phyloP scores from a whole-genome alignment of 2,329 filamentous ascomycete species.

The Aspergillus quadricinctus region DNA sequence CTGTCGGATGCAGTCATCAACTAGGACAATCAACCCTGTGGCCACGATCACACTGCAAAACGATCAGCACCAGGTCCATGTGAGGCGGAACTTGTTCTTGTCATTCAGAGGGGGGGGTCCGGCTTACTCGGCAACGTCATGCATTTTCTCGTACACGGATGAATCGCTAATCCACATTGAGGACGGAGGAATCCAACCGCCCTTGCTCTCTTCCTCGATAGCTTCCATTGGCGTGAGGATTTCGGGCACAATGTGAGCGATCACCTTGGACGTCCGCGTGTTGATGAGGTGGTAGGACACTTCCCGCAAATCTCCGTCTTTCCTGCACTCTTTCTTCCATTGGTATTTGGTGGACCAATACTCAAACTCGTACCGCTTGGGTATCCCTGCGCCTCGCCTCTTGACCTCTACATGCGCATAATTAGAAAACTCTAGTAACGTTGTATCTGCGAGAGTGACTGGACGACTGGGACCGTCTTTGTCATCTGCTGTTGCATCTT shows the following conservation, averaged over 20 bases:
- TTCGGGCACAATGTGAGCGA: conserved; percentile 84
- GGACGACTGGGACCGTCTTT: conserved; percentile 10
- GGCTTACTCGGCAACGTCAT: conserved; percentile 83
- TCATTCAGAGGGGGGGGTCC: neutral
- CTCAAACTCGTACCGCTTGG: conserved; percentile 82
- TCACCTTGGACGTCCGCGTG: conserved; percentile 57
- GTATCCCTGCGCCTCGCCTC: conserved; percentile 60
- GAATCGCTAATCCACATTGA: conserved; percentile 85
- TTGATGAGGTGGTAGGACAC: conserved; percentile 78
- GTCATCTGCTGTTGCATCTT: conserved; percentile 12
- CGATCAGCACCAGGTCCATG: conserved; percentile 1
- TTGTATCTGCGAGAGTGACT: conserved; percentile 63
- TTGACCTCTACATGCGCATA: conserved; percentile 87
- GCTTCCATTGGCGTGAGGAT: conserved; percentile 67
- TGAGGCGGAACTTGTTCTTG: conserved; percentile 8
- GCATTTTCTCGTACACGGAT: conserved; percentile 62
- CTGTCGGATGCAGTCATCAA: conserved; percentile 85
- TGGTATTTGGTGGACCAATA: conserved; percentile 86
- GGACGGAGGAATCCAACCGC: conserved; percentile 86
- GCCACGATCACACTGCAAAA: conserved; percentile 71
- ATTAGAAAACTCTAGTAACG: conserved; percentile 93
- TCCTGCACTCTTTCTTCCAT: conserved; percentile 73
- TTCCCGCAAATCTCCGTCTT: conserved; percentile 58
- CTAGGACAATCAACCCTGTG: conserved; percentile 81
- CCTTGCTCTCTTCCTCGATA: conserved; percentile 67